Evolutionary conservation across 257 asterid genomes (phyloP).

Genomic region (Solanum pimpinellifolium): DNA sequence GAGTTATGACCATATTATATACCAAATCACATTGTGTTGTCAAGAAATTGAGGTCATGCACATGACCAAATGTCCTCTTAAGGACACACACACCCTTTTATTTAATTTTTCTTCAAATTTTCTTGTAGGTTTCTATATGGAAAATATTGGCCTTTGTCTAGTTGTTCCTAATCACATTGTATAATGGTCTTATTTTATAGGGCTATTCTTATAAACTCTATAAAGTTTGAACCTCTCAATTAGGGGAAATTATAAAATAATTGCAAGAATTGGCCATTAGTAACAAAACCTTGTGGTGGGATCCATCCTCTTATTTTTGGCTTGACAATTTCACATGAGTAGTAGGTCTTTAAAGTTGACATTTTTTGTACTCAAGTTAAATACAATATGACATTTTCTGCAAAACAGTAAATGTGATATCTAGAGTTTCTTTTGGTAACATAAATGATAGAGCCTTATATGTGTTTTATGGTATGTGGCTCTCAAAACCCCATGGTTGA

Average conservation of each 20-base stretch:
- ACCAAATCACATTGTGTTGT: not conserved
- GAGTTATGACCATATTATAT: not conserved
- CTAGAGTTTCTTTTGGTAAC: not conserved
- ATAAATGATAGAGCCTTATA: not conserved
- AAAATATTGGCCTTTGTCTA: not conserved
- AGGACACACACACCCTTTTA: not conserved
- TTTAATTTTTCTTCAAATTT: not conserved
- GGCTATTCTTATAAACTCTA: not conserved
- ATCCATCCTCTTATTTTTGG: not conserved
- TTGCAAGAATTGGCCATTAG: not conserved
- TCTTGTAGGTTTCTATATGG: not conserved
- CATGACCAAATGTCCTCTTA: not conserved
- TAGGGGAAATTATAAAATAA: not conserved
- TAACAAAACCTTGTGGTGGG: not conserved
- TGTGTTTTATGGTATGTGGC: not conserved
- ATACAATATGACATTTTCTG: not conserved
- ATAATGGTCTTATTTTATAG: not conserved
- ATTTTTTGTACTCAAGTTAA: not conserved
- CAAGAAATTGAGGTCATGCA: not conserved
- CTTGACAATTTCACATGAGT: not conserved
- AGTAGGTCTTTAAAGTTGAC: conserved; percentile 3
- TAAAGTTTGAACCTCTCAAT: not conserved
- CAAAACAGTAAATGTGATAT: not conserved
- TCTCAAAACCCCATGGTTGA: not conserved
- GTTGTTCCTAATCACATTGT: not conserved